Evolutionary conservation across 2,329 filamentous ascomycete genomes (phyloP), one percentile per base, ranked within the genome.

Genomic region (Penicillium palitans): DNA sequence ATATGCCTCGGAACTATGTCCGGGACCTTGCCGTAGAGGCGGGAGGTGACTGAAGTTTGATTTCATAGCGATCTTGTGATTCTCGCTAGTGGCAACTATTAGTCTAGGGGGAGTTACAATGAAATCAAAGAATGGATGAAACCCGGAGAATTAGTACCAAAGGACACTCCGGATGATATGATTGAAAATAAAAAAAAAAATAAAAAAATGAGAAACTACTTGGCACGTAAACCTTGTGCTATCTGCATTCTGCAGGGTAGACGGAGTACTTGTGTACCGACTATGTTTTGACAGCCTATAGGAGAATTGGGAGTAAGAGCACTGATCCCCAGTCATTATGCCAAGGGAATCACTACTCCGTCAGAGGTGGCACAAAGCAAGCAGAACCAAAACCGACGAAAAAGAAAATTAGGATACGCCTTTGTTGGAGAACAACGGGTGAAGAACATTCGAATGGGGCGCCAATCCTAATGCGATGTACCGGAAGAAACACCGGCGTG

Each of bases 401-500:
- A 35, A 27, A 19, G 27, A 17, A 51, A 21, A 44, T 37, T 17
- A 31, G 13, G 25, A 52, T 50, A 24, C 13, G 4, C 27, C 21
- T 52, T 27, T 31, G 49, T 21, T 46, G n/a, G n/a, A 31, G 31
- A 40, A 45, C 9, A 49, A 55, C 37, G 17, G 24, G n/a, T 6
- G 42, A 27, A 27, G 21, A 46, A 55, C 8, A 31, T 39, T 39
- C 3, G 8, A 53, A 41, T 42, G 50, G 50, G 42, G 55, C 42
- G n/a, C 27, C 19, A 39, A 54, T 25, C 19, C 19, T 15, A 52
- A 46, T 7, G 17, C 3, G 6, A 56, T n/a, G n/a, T 12, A 46
- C 37, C 42, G 35, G 41, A 17, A 48, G 21, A 44, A 58, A 54
- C 55, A 57, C 53, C 53, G 58, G 57, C 58, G 50, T 46, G 48